Base-by-base conservation (phyloP, 495 filamentous ascomycete species). In the Neurospora sp. region DNA sequence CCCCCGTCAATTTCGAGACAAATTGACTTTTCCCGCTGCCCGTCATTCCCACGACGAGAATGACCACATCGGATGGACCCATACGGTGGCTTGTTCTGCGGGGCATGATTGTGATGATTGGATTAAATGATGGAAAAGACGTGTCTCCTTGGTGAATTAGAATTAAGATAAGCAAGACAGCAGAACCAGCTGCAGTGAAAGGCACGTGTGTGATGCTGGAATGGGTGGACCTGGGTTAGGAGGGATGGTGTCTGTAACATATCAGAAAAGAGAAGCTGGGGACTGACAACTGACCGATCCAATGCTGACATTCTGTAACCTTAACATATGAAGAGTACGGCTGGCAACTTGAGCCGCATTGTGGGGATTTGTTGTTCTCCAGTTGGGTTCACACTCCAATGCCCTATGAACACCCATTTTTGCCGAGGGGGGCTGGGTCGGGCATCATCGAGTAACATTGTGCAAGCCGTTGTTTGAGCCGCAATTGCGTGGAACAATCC, bases 21-120 rank as follows among this genome's bases (percentile, higher is more conserved):
- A 84, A 82, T 35, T 76, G 77, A 68, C 79, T 83, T 72, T 85
- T 85, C 18, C 82, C 83, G 2, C 75, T 71, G 7, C 83, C 81
- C 1, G 82, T 82, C 14, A 78, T 73, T 8, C 83, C 82, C 77
- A 84, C 80, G 3, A 83, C 74, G 14, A 71, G 70, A 65, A 75
- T 70, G 44, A 47, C 53, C 7, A 69, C 31, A 42, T 75, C 73
- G 22, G 68, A 16, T 7, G 53, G 39, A 16, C 59, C 12, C 53
- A 61, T 61, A 27, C 22, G 47, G 12, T 59, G 47, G 22, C 22
- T 59, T 27, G 47, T n/a, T 14, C 10, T 22, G 10, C 22, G 20
- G 22, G 47, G 22, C 53, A 61, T 61, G 22, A 1, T 14, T 61
- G 47, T 12, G 10, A 27, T 59, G 47, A 59, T 59, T 59, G 20